Evolutionary conservation across 768 basidiomycete species (phyloP).

Genomic region (Kwoniella mangroviensis): DNA sequence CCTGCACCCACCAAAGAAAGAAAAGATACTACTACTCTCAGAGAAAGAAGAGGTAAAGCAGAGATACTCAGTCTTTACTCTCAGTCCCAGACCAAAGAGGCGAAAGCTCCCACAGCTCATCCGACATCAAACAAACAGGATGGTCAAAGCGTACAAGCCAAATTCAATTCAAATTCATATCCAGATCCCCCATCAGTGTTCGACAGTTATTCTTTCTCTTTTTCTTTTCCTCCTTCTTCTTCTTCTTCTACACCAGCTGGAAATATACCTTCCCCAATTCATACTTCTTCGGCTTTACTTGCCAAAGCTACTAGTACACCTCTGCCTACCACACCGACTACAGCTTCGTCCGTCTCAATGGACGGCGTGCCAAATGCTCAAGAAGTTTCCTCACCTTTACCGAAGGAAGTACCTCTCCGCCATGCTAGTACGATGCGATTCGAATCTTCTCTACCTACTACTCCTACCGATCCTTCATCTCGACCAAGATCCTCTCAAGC

Average conservation of each 20-base stretch:
- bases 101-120: not conserved
- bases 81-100: not conserved
- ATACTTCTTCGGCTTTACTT: not conserved
- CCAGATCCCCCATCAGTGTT: not conserved
- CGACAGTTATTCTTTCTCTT: not conserved
- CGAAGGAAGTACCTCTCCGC: not conserved
- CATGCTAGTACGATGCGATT: not conserved
- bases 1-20: not conserved
- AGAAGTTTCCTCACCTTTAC: not conserved
- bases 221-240: conserved; percentile 1
- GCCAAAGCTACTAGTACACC: conserved; percentile 2
- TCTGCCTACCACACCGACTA: not conserved
- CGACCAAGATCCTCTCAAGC: not conserved
- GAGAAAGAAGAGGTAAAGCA: conserved; percentile 2
- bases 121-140: not conserved
- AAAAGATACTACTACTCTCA: not conserved
- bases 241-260: not conserved
- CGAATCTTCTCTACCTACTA: not conserved
- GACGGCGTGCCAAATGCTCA: not conserved
- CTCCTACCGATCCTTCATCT: not conserved
- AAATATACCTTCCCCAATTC: not conserved
- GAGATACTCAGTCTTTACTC: conserved; percentile 11
- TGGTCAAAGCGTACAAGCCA: not conserved
- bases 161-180: not conserved
- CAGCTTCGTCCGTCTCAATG: not conserved